These are phyloP conservation scores for Crithidia acanthocephali DNA, from an alignment of 208 protist species.

Conservation along the genomic window DNA sequence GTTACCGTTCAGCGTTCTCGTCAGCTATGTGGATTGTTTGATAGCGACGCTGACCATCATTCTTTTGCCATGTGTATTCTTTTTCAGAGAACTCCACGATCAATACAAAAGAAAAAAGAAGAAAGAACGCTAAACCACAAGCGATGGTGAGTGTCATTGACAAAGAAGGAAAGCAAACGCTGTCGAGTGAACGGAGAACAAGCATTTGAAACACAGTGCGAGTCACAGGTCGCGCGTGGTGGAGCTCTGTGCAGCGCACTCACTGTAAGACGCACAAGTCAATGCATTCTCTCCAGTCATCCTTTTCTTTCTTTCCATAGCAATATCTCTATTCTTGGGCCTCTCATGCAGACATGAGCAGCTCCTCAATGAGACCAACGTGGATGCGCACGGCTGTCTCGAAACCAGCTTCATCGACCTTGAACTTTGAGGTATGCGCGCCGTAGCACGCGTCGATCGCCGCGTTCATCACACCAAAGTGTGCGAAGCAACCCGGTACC, in stretches of 20 bases:
- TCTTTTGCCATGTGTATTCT: too few species aligned
- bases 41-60: not conserved
- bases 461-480: constrained; percentile 47
- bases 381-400: constrained; percentile 49
- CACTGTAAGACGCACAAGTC: not conserved
- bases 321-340: not conserved
- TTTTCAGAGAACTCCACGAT: too few species aligned
- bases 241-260: not conserved
- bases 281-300: not conserved
- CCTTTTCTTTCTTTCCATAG: not conserved
- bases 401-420: constrained; percentile 58
- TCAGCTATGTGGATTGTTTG: too few species aligned
- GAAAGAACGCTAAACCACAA: too few species aligned
- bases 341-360: constrained; percentile 36
- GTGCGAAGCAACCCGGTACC: constrained; percentile 61
- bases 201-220: too few species aligned
- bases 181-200: too few species aligned
- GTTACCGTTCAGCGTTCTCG: too few species aligned
- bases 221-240: not conserved
- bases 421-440: constrained; percentile 54
- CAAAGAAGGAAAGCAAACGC: too few species aligned
- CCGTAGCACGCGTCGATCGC: constrained; percentile 29
- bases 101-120: too few species aligned
- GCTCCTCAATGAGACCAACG: constrained; percentile 50
- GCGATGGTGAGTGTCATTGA: too few species aligned